Evolutionary conservation across 305 asterid species (phyloP).

Genomic region (Rubia balearica): DNA sequence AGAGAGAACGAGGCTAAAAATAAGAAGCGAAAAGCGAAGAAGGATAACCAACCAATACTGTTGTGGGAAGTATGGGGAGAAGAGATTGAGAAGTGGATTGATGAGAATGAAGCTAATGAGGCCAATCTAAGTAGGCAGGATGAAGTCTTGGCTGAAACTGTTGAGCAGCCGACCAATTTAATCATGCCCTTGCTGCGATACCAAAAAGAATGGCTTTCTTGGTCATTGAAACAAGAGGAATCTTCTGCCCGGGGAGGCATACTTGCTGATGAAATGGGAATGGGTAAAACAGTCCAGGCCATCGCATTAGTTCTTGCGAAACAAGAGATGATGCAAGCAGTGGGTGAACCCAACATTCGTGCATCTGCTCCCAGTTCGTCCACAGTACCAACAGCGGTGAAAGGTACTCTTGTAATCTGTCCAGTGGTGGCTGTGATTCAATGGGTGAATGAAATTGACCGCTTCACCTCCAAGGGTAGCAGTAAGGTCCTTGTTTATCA

Average conservation of each 20-base stretch:
- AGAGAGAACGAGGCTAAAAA: slow-evolving; percentile 22
- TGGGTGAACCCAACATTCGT: slow-evolving; percentile 27
- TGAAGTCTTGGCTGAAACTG: slow-evolving; percentile 48
- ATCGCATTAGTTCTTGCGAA: slow-evolving; percentile 86
- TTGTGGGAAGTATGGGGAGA: slow-evolving; percentile 71
- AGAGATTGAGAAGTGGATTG: slow-evolving; percentile 62
- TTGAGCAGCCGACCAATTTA: slow-evolving; percentile 66
- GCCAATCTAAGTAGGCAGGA: slow-evolving; percentile 50
- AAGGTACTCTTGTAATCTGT: slow-evolving; percentile 84
- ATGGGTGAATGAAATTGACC: slow-evolving; percentile 83
- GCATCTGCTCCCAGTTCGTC: slow-evolving; percentile 46
- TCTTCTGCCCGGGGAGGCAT: slow-evolving; percentile 75
- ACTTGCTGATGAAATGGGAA: slow-evolving; percentile 98
- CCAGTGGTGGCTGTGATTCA: slow-evolving; percentile 82
- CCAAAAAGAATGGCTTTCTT: slow-evolving; percentile 94
- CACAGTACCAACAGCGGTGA: slow-evolving; percentile 41
- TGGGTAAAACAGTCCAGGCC: slow-evolving; percentile 97
- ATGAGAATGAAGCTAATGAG: slow-evolving; percentile 44
- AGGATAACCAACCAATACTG: slow-evolving; percentile 37
- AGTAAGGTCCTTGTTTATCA: slow-evolving; percentile 75
- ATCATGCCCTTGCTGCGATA: slow-evolving; percentile 70
- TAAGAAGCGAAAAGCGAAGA: slow-evolving; percentile 43
- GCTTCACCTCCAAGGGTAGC: slow-evolving; percentile 72
- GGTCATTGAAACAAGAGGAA: slow-evolving; percentile 90
- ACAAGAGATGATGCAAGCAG: slow-evolving; percentile 38